These are phyloP conservation scores for Blastomyces gilchristii DNA, from an alignment of 2,329 filamentous ascomycete genomes.

Conservation along the genomic window DNA sequence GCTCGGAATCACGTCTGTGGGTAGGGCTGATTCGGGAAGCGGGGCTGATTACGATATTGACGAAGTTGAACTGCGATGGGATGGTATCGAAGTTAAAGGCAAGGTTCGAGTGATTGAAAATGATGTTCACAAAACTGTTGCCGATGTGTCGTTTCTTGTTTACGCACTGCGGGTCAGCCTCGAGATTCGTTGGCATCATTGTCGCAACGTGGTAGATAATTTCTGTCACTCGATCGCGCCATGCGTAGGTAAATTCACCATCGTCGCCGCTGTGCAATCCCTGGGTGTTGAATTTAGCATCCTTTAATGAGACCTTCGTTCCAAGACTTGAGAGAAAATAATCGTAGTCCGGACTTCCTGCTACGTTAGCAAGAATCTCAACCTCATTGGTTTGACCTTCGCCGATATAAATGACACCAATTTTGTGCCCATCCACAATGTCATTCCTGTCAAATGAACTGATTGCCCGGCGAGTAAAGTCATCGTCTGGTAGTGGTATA, in stretches of 20 bases:
- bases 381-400: conserved; percentile 72
- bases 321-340: conserved; percentile 75
- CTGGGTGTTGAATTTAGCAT: conserved; percentile 82
- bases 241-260: conserved; percentile 81
- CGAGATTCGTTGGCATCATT: conserved; percentile 86
- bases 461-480: conserved; percentile 63
- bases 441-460: conserved; percentile 75
- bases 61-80: conserved; percentile 88
- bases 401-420: conserved; percentile 87
- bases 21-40: conserved; percentile 41
- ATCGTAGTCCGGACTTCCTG: conserved; percentile 78
- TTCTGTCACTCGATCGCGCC: conserved; percentile 89
- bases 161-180: conserved; percentile 63
- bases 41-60: conserved; percentile 91
- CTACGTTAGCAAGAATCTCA: conserved; percentile 78
- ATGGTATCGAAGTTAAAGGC: conserved; percentile 87
- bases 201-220: conserved; percentile 93
- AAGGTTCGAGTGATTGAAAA: conserved; percentile 92
- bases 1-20: neutral
- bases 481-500: conserved; percentile 64
- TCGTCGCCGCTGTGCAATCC: conserved; percentile 77
- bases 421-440: conserved; percentile 88
- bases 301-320: conserved; percentile 67
- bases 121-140: conserved; percentile 95
- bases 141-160: conserved; percentile 92